Base-by-base conservation (phyloP, 2,329 filamentous ascomycete genomes). In the Cryphonectria radicalis region DNA sequence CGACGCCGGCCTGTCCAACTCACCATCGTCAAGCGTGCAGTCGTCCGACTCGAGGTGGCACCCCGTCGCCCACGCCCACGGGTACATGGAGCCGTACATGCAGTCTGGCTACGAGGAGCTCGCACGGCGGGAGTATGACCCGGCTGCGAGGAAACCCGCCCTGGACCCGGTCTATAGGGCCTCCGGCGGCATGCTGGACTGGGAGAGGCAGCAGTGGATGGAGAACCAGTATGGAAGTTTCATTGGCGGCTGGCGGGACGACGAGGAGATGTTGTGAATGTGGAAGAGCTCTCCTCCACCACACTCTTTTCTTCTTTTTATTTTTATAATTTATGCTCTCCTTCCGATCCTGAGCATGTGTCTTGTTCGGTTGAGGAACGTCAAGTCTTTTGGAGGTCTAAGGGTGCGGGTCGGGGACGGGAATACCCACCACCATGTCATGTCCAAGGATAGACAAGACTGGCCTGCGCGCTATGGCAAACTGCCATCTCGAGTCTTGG, bases 11-110 rank as follows among this genome's bases (percentile, higher is more conserved):
- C 64, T 72, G 40, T 64, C 66, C 46, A 66, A 68, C 63, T 72
- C 70, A 17, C 70, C 67, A 28, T 53, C 86, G 74, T 5, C 66
- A 8, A 84, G 63, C 0, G 79, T 84, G 10, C 88, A 91, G 78
- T 82, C 82, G 3, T 80, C 81, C 11, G 86, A 89, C 72, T 84
- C 88, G 37, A 83, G 84, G 67, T 90, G 89, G 88, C 76, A 83
- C 40, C 63, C 57, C 13, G 68, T 71, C 53, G 68, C 57, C 50
- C 78, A 78, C 70, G 75, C 76, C 40, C 78, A 81, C 77, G 74
- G 80, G 63, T 85, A 88, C 73, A 89, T 88, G 55, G 93, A 97
- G 80, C 94, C 94, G 0, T 97, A 97, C 81, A 97, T 97, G 88
- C 80, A 88, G 64, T 91, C 89, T 8, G 94, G 94, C 19, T 97